Base-by-base conservation (phyloP, 208 protist species). In the Leishmania gerbilli region DNA sequence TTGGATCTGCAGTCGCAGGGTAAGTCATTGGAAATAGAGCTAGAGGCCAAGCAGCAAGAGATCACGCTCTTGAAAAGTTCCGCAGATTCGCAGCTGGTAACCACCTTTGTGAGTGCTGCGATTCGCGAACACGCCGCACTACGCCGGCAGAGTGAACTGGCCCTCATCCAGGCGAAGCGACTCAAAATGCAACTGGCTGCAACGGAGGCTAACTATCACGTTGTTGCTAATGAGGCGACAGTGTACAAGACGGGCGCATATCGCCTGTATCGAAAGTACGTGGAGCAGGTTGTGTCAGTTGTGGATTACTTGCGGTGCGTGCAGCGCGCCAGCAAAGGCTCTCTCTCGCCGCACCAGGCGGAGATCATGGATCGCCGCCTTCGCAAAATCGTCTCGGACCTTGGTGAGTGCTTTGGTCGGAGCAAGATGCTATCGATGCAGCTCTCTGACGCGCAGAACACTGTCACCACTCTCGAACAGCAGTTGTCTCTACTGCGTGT, bases 151-250 rank as follows among this genome's bases (percentile, higher is more conserved):
- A 92, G 90, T 83, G 95, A 96, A 72, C 89, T 96, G 51, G 90
- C 95, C 3, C 82, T 95, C 62, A 90, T 96, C 74, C 92, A 93
- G 45, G 89, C 87, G 13, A 93, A 94, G 86, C 87, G 88, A 13
- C 72, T 91, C 55, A 85, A 86, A 64, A 88, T 98, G 76, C 93
- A 96, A 75, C 89, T 98, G 27, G 89, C 87, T 21, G 95, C 93
- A 11, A 92, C 91, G 2, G 95, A 98, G 83, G 93, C 95, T 17
- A 98, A 98, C 88, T 90, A 92, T 71, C 91, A 93, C 60, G 91
- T 98, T 11, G 92, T 95, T 62, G 79, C 90, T 47, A 98, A 98
- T 85, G 95, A 98, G 87, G 95, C 93, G 24, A 95, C 80, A 5
- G 74, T 86, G 64, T 96, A 98, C 88, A 96, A 95, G 76, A 89